phyloP scores from a whole-genome alignment of 2,329 filamentous ascomycete species.

The Colletotrichum sojae region DNA sequence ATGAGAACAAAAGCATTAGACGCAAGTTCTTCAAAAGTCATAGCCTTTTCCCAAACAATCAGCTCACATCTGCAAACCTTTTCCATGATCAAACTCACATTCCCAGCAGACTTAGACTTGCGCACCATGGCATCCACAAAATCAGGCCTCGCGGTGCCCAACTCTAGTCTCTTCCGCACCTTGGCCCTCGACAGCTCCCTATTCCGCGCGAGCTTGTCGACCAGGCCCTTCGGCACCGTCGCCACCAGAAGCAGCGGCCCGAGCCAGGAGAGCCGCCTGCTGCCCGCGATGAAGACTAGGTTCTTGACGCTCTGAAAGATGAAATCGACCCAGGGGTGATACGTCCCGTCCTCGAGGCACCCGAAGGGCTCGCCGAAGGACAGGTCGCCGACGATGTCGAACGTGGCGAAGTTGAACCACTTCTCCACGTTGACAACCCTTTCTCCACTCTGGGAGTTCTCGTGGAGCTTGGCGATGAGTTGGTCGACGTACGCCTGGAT shows the following conservation, averaged over 20 bases:
- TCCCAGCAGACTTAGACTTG: constrained; percentile 1
- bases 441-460: constrained; percentile 40
- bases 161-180: constrained; percentile 28
- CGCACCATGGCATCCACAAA: constrained; percentile 38
- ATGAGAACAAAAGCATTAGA: constrained; percentile 43
- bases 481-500: constrained; percentile 55
- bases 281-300: constrained; percentile 1
- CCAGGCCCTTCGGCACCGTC: neutral
- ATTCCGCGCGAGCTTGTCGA: neutral
- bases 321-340: constrained; percentile 22
- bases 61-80: neutral
- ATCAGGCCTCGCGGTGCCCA: constrained; percentile 34
- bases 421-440: constrained; percentile 41
- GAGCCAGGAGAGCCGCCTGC: neutral
- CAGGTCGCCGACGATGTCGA: constrained; percentile 49
- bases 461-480: constrained; percentile 53
- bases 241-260: neutral
- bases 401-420: constrained; percentile 48
- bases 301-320: constrained; percentile 17
- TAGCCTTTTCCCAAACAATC: neutral
- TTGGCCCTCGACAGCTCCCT: constrained; percentile 5
- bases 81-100: neutral
- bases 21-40: constrained; percentile 25
- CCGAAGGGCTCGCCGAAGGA: constrained; percentile 48
- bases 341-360: constrained; percentile 41